Conservation (phyloP, 805 yeast species). For the Candida methanosorbosa region DNA sequence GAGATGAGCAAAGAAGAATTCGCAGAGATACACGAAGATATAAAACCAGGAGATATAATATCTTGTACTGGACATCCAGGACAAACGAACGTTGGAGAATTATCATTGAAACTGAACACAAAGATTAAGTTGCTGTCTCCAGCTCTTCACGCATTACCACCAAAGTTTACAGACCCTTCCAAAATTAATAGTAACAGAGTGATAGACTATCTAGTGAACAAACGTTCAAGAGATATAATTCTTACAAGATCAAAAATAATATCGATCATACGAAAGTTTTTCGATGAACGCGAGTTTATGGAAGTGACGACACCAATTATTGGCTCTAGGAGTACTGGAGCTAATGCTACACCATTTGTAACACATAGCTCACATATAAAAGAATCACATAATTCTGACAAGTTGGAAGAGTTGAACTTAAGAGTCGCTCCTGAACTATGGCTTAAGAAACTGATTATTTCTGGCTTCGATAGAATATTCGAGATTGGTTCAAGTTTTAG, state of each 20-base stretch:
- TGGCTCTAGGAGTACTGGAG: slow-evolving; percentile 65
- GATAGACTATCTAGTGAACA: slow-evolving; percentile 61
- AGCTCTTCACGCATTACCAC: slow-evolving; percentile 63
- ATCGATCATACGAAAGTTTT: slow-evolving; percentile 45
- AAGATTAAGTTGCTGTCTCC: slow-evolving; percentile 55
- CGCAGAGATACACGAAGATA: slow-evolving; percentile 24
- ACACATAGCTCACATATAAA: slow-evolving; percentile 36
- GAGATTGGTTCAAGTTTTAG: slow-evolving; percentile 83
- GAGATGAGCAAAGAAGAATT: slow-evolving; percentile 34
- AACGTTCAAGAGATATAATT: slow-evolving; percentile 36
- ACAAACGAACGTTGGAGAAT: slow-evolving; percentile 66
- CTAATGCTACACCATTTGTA: slow-evolving; percentile 81
- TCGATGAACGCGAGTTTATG: slow-evolving; percentile 46
- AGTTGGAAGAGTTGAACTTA: slow-evolving; percentile 36
- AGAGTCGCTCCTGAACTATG: slow-evolving; percentile 95
- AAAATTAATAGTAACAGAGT: slow-evolving; percentile 62
- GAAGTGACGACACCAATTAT: slow-evolving; percentile 90
- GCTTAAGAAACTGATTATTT: slow-evolving; percentile 74
- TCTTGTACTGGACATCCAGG: slow-evolving; percentile 65
- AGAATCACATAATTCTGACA: slow-evolving; percentile 17
- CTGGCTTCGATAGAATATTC: slow-evolving; percentile 80
- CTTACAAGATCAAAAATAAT: slow-evolving; percentile 48
- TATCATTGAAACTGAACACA: slow-evolving; percentile 53
- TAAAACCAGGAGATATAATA: slow-evolving; percentile 69
- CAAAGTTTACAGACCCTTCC: slow-evolving; percentile 43